A percentile compares a stretch with the other conserved stretches of the same genome.
Conservation (phyloP, 352 stramenopile genomes). For the Phytophthora macrochlamydospora region DNA sequence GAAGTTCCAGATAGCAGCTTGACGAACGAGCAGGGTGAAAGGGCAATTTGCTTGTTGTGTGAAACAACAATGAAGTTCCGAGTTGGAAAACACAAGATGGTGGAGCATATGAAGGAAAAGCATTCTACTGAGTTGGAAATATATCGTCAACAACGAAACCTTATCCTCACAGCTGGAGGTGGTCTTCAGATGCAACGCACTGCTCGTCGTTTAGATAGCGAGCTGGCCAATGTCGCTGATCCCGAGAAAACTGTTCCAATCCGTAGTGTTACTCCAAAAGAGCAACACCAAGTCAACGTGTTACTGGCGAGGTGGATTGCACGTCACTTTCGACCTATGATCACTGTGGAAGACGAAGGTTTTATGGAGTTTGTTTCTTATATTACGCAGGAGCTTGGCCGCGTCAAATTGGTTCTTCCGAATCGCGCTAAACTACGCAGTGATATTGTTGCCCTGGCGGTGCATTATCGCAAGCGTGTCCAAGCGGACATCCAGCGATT, state of each 20-base stretch:
- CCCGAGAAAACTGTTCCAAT: neutral
- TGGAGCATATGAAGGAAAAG: neutral
- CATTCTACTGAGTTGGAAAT: neutral
- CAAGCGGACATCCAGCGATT: neutral
- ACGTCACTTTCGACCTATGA: slow-evolving; percentile 6
- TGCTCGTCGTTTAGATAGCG: neutral
- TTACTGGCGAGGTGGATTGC: slow-evolving; percentile 16
- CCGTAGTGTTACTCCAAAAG: neutral
- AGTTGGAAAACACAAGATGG: slow-evolving; percentile 9
- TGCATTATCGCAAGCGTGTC: neutral
- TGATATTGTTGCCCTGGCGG: slow-evolving; percentile 11
- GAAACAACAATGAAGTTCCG: slow-evolving; percentile 5
- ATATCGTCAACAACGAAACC: neutral
- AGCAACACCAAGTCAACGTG: slow-evolving; percentile 8
- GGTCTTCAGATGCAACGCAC: neutral
- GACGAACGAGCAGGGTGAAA: slow-evolving; percentile 4
- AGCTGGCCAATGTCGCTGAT: neutral
- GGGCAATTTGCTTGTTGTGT: slow-evolving; percentile 5
- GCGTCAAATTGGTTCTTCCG: slow-evolving; percentile 4
- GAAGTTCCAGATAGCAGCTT: neutral
- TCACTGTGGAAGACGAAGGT: slow-evolving; percentile 13
- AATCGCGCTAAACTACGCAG: slow-evolving; percentile 3
- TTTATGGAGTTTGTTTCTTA: slow-evolving; percentile 15
- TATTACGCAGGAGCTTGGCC: slow-evolving; percentile 1
- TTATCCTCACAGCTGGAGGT: neutral